Conservation (phyloP, 2,329 filamentous ascomycete genomes). For the Pseudogymnoascus sp. region DNA sequence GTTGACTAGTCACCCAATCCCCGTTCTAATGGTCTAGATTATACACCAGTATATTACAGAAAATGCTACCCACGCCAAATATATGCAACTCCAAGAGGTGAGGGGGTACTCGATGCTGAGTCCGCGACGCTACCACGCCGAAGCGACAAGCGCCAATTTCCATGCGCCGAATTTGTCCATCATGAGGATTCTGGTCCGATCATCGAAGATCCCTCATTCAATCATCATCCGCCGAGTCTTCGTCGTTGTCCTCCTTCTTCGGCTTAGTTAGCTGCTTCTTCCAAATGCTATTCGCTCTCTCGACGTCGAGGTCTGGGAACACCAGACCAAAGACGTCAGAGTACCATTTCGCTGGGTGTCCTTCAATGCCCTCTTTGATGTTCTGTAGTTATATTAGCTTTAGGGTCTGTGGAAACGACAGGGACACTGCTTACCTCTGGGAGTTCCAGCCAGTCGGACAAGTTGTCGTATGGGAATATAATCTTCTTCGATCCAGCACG, state of each 20-base stretch:
- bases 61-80: not conserved
- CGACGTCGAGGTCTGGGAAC: constrained; percentile 71
- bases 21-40: constrained; percentile 7
- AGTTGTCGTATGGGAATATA: constrained; percentile 91
- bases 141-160: constrained; percentile 7
- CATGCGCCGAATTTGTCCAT: constrained; percentile 6
- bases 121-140: constrained; percentile 2
- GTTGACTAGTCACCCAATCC: not conserved
- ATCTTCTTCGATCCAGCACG: constrained; percentile 87
- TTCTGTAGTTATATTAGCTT: constrained; percentile 52
- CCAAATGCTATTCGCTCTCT: constrained; percentile 60
- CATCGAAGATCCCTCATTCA: constrained; percentile 7
- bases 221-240: constrained; percentile 9
- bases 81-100: constrained; percentile 6
- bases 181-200: not conserved
- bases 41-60: constrained; percentile 11
- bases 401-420: constrained; percentile 15
- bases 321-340: constrained; percentile 84
- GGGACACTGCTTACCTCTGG: constrained; percentile 65
- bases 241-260: constrained; percentile 28
- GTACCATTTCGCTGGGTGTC: constrained; percentile 89
- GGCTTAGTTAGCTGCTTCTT: constrained; percentile 31
- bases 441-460: constrained; percentile 94
- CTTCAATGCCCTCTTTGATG: constrained; percentile 93
- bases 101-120: constrained; percentile 1